phyloP scores from a whole-genome alignment of 2,329 filamentous ascomycete species.

The Exophiala sp. region DNA sequence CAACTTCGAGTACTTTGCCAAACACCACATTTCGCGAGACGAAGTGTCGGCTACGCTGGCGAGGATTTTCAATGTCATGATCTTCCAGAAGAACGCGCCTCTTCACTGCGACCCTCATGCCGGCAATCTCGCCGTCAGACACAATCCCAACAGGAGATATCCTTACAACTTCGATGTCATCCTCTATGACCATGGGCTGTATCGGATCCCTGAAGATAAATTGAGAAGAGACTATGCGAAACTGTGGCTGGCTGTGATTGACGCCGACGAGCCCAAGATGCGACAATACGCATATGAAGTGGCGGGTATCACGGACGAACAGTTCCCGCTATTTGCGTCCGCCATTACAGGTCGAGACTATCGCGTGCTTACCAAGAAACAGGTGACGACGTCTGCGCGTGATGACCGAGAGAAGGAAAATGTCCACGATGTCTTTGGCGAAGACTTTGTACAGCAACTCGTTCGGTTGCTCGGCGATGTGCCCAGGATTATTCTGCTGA shows the following conservation, averaged over 20 bases:
- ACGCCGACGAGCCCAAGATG: slow-evolving; percentile 82
- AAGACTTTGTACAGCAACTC: slow-evolving; percentile 83
- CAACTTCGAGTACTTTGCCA: slow-evolving; percentile 81
- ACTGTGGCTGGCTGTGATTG: slow-evolving; percentile 93
- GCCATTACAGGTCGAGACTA: slow-evolving; percentile 96
- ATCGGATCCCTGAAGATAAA: slow-evolving; percentile 79
- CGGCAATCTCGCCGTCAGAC: slow-evolving; percentile 88
- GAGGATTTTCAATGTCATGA: slow-evolving; percentile 98
- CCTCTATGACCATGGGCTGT: slow-evolving; percentile 94
- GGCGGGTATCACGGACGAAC: slow-evolving; percentile 79
- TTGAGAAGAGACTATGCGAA: slow-evolving; percentile 87
- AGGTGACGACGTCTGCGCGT: slow-evolving; percentile 49
- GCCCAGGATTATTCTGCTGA: slow-evolving; percentile 86
- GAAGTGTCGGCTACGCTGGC: slow-evolving; percentile 90
- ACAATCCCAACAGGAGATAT: slow-evolving; percentile 59
- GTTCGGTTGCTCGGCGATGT: slow-evolving; percentile 85
- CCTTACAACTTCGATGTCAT: slow-evolving; percentile 86
- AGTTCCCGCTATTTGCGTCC: slow-evolving; percentile 92
- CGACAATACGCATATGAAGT: slow-evolving; percentile 84
- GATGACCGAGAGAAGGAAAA: slow-evolving; percentile 75
- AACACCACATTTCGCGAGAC: slow-evolving; percentile 83
- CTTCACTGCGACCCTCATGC: slow-evolving; percentile 96
- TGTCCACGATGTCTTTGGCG: slow-evolving; percentile 79
- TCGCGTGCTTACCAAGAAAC: slow-evolving; percentile 64
- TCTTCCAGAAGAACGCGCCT: slow-evolving; percentile 83